Evolutionary conservation across 148 eudicot genomes (phyloP).

Genomic region (Fagopyrum homotropicum): DNA sequence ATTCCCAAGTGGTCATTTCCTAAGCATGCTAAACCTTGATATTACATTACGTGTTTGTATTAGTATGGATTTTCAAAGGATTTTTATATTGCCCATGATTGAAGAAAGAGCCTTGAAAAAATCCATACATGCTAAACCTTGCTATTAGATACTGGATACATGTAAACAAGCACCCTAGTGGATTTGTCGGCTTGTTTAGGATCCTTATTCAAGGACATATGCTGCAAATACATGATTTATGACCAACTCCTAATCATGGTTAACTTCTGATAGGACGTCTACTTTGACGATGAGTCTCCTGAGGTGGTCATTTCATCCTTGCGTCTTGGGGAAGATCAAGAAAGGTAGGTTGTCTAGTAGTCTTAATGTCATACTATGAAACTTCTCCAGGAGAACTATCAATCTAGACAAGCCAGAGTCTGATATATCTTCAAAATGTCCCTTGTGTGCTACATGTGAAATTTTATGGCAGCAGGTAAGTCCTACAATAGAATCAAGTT

Average conservation of each 20-base stretch:
- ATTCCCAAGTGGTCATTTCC: no score
- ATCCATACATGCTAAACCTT: not conserved
- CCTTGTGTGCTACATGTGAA: slow-evolving; percentile 40
- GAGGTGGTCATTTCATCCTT: slow-evolving; percentile 96
- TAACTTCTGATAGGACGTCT: slow-evolving; percentile 60
- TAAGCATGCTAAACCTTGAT: not conserved
- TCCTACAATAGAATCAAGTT: slow-evolving; percentile 43
- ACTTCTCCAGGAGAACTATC: slow-evolving; percentile 60
- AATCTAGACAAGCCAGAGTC: slow-evolving; percentile 30
- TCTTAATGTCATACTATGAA: slow-evolving; percentile 18
- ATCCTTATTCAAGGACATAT: not conserved
- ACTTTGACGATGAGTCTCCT: slow-evolving; percentile 96
- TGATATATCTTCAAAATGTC: slow-evolving; percentile 15
- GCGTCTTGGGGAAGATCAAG: slow-evolving; percentile 87
- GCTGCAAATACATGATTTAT: no score
- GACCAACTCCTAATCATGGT: not conserved
- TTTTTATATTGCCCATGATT: not conserved
- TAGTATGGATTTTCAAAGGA: not conserved
- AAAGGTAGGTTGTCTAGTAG: slow-evolving; percentile 35
- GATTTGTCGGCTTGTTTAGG: not conserved
- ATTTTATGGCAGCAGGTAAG: slow-evolving; percentile 45
- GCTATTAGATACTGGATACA: not conserved
- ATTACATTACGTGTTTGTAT: not conserved
- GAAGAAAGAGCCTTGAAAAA: not conserved
- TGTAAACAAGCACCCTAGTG: not conserved